Percentiles rank a stretch among this genome's conserved stretches.
Evolutionary conservation across 2,329 filamentous ascomycete genomes (phyloP).

Genomic region (Cladosporium sphaerospermum): DNA sequence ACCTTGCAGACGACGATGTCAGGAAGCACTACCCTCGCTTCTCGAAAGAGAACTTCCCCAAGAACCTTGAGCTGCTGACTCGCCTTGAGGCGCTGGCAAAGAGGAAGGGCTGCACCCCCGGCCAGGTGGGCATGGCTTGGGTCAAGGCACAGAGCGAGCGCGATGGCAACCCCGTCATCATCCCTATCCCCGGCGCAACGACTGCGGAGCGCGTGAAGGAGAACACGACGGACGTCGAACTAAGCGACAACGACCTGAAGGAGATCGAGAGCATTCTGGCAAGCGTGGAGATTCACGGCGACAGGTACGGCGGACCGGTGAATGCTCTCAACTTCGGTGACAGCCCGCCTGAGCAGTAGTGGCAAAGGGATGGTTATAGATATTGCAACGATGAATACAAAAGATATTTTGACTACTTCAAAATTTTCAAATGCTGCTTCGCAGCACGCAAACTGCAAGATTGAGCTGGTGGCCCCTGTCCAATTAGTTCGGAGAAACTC

Average conservation of each 20-base stretch:
- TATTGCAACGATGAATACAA: too few relatives aligned
- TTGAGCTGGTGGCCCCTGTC: too few relatives aligned
- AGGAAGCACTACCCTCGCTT: slow-evolving; percentile 51
- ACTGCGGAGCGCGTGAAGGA: slow-evolving; percentile 34
- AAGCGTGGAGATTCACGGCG: slow-evolving; percentile 38
- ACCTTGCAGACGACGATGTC: slow-evolving; percentile 50
- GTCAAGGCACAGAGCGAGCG: slow-evolving; percentile 37
- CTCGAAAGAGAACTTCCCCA: slow-evolving; percentile 54
- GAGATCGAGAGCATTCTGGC: slow-evolving; percentile 48
- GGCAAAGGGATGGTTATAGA: not conserved
- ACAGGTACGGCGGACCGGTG: slow-evolving; percentile 31
- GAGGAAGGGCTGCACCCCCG: slow-evolving; percentile 47
- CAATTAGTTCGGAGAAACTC: too few relatives aligned
- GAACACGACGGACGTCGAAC: slow-evolving; percentile 35
- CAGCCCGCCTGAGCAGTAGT: slow-evolving; percentile 18
- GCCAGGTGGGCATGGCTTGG: slow-evolving; percentile 47
- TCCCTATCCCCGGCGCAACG: slow-evolving; percentile 40
- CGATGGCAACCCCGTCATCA: slow-evolving; percentile 39
- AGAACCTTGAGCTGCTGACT: slow-evolving; percentile 57
- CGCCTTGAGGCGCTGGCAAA: slow-evolving; percentile 53
- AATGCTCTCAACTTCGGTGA: slow-evolving; percentile 24
- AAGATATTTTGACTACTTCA: too few relatives aligned
- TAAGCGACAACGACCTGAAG: slow-evolving; percentile 44
- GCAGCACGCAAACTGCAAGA: too few relatives aligned
- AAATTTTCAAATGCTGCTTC: too few relatives aligned